Evolutionary conservation across 305 asterid species (phyloP).

Genomic region (Nicotiana rustica): DNA sequence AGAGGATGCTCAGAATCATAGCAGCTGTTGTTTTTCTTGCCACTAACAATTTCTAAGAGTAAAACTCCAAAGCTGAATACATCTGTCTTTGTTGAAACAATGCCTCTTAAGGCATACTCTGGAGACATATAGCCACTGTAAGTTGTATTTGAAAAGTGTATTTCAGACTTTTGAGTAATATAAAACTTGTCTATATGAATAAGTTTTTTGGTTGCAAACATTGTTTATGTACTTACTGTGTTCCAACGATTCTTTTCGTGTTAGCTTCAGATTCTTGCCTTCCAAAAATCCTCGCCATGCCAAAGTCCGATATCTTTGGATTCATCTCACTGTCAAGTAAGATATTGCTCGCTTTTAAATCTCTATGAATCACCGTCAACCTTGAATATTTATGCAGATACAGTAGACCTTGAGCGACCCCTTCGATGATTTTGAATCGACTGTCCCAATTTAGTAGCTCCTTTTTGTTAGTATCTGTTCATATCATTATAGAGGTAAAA

Average conservation of each 20-base stretch:
- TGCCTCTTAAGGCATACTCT: constrained; percentile 40
- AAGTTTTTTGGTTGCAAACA: not conserved
- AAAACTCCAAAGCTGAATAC: constrained; percentile 41
- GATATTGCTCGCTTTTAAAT: constrained; percentile 32
- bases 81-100: constrained; percentile 36
- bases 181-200: not conserved
- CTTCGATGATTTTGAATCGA: constrained; percentile 33
- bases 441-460: constrained; percentile 35
- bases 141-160: not conserved
- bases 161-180: constrained; percentile 15
- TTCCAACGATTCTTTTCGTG: constrained; percentile 36
- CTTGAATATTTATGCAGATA: constrained; percentile 40
- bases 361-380: constrained; percentile 36
- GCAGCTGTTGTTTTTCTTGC: constrained; percentile 37
- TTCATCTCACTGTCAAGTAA: constrained; percentile 37
- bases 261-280: constrained; percentile 32
- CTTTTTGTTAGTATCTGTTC: constrained; percentile 26
- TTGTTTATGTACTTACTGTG: constrained; percentile 34
- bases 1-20: constrained; percentile 32
- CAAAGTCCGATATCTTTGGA: constrained; percentile 43
- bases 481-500: constrained; percentile 1
- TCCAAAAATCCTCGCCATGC: constrained; percentile 41
- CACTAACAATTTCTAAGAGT: constrained; percentile 37
- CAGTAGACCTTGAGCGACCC: constrained; percentile 38
- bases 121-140: constrained; percentile 43